A percentile compares a stretch with the other conserved stretches of the same genome.
These are phyloP conservation scores for Raffaelea deltoideospora DNA, from an alignment of 2,329 filamentous ascomycete genomes.

Conservation along the genomic window DNA sequence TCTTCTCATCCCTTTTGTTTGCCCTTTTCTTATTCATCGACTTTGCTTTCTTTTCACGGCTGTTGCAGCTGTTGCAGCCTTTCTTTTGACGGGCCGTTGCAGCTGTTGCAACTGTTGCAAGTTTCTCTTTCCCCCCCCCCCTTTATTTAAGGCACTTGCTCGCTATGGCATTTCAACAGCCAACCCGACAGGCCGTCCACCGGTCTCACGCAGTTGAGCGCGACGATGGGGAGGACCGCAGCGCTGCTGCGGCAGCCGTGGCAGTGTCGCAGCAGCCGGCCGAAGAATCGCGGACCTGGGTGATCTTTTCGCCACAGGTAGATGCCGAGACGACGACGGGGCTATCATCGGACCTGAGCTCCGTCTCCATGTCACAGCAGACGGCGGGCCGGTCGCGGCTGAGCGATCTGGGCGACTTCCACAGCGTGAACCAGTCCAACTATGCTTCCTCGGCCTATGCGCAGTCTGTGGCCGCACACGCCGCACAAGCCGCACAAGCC, in stretches of 20 bases:
- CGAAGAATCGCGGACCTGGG: conserved; percentile 82
- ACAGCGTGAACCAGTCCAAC: conserved; percentile 49
- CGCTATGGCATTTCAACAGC: conserved; percentile 12
- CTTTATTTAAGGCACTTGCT: too few species aligned
- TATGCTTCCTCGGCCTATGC: conserved; percentile 5
- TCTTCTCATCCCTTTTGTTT: background rate
- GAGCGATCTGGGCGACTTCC: conserved; percentile 69
- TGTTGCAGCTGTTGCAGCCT: too few species aligned
- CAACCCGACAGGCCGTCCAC: conserved; percentile 29
- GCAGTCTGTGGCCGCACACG: conserved; percentile 9
- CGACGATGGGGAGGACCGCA: conserved; percentile 2
- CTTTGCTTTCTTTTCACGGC: too few species aligned
- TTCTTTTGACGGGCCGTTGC: too few species aligned
- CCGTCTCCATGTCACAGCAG: conserved; percentile 49
- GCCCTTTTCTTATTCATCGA: background rate
- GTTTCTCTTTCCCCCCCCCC: background rate
- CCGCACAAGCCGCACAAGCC: too few species aligned
- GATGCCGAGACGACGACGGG: conserved; percentile 38
- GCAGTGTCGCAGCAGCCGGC: conserved; percentile 16
- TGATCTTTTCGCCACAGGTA: conserved; percentile 73
- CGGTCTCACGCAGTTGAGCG: conserved; percentile 23
- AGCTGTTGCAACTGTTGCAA: too few species aligned
- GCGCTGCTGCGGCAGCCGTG: background rate
- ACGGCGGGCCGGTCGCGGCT: conserved; percentile 55
- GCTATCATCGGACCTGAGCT: conserved; percentile 43